Evolutionary conservation across 2,329 filamentous ascomycete genomes (phyloP).

Genomic region (Aspergillus flavus): DNA sequence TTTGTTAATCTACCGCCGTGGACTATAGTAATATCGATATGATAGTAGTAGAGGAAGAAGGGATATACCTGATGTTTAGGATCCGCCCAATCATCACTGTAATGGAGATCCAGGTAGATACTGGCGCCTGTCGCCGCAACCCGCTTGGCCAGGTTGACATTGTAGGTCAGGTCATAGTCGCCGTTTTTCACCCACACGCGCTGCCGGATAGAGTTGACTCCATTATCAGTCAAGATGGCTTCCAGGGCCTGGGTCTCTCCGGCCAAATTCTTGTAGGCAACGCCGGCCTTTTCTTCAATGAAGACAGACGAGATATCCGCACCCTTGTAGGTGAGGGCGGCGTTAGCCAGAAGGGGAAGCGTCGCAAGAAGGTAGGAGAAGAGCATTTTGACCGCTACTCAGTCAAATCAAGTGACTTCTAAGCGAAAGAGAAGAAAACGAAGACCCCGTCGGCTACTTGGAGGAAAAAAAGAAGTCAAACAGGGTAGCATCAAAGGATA

Average conservation of each 20-base stretch:
- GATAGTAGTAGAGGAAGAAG: neutral
- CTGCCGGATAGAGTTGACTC: constrained; percentile 71
- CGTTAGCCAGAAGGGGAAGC: constrained; percentile 27
- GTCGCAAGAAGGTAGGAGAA: constrained; percentile 20
- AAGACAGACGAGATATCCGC: constrained; percentile 71
- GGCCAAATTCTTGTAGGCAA: constrained; percentile 60
- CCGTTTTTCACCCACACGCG: constrained; percentile 71
- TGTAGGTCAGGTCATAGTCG: constrained; percentile 71
- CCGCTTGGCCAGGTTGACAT: constrained; percentile 66
- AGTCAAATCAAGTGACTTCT: neutral
- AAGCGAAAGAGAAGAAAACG: neutral
- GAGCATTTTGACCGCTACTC: constrained; percentile 14
- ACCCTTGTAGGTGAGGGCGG: constrained; percentile 64
- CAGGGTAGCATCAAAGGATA: neutral
- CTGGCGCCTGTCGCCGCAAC: constrained; percentile 64
- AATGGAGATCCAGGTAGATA: constrained; percentile 66
- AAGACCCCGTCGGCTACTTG: neutral
- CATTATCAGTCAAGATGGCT: constrained; percentile 61
- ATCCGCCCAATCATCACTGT: constrained; percentile 72
- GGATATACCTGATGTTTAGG: constrained; percentile 58
- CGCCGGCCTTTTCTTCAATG: constrained; percentile 64
- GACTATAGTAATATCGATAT: neutral
- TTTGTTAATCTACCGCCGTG: neutral
- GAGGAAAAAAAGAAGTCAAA: neutral
- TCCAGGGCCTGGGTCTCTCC: constrained; percentile 62